Conservation (phyloP, 495 filamentous ascomycete species). For the Annulohypoxylon moriforme region DNA sequence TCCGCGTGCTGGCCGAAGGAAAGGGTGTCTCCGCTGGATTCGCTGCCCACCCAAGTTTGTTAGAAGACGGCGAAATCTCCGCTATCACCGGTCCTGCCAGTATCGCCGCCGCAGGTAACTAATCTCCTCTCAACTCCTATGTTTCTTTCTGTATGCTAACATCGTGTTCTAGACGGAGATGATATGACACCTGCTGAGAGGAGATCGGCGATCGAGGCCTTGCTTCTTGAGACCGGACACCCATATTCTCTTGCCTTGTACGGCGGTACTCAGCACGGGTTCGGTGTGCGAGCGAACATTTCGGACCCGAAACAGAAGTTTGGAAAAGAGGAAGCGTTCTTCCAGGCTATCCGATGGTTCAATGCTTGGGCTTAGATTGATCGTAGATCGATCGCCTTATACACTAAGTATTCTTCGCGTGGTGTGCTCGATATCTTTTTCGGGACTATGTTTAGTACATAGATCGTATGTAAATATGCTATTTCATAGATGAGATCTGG, state of each 20-base stretch:
- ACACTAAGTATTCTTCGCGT: neutral
- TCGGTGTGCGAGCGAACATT: constrained; percentile 72
- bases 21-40: constrained; percentile 69
- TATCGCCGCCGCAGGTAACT: constrained; percentile 74
- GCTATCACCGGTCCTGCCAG: constrained; percentile 71
- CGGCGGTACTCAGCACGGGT: constrained; percentile 74
- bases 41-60: constrained; percentile 75
- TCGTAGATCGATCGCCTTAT: neutral
- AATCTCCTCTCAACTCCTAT: neutral
- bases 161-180: constrained; percentile 65
- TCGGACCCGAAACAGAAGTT: constrained; percentile 69
- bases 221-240: constrained; percentile 37
- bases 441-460: neutral
- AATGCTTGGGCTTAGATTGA: constrained; percentile 53
- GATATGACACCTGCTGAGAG: constrained; percentile 69
- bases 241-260: constrained; percentile 76
- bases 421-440: neutral
- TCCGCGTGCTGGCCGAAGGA: constrained; percentile 56
- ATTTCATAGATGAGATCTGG: neutral
- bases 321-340: constrained; percentile 81
- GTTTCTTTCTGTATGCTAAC: constrained; percentile 5
- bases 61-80: constrained; percentile 71
- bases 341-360: constrained; percentile 80
- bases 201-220: constrained; percentile 64
- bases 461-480: neutral